Evolutionary conservation across 192 early-diverging fungal genomes (phyloP), one percentile per base, ranked within the genome.

Genomic region (Gigaspora rosea): DNA sequence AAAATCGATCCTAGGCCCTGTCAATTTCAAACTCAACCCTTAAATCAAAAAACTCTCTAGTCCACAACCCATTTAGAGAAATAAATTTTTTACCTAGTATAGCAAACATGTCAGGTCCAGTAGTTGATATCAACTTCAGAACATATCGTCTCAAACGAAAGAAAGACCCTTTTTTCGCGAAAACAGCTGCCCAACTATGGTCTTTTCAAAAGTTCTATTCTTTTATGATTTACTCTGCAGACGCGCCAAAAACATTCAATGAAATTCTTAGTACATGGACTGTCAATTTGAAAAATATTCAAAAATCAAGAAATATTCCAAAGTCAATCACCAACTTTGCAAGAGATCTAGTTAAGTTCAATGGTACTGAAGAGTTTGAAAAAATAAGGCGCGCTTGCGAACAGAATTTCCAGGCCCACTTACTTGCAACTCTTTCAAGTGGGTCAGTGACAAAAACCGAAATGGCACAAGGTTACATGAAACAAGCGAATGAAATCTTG

Each of bases 391-490:
- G 6, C 6, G 6, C 69, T 71, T 71, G 11, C 9, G 69, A 49
- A 5, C 69, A 54, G 32, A 54, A 70, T 71, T 71, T 71, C 69
- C n/a, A 33, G 0, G 9, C 50, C 33, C 69, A 71, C 7, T 2
- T 50, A 50, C 69, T 71, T 32, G 46, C 50, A 54, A 33, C 6
- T 1, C 0, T 71, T 33, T 71, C 69, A 71, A 50, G 69, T 27
- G 22, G 22, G 9, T 71, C 22, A 16, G 69, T 71, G 9, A 32
- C 50, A 3, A 71, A 71, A 15, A 71, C 50, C 22, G 20, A 71
- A 71, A 22, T 71, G 50, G 69, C 69, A 71, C 18, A 71, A 32
- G 50, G 20, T 11, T 71, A 71, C 3, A 54, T 54, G 71, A 72
- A 36, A 72, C 70, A 72, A 51, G 4, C 33, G 52, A 72, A 35